phyloP scores from a whole-genome alignment of 2,329 filamentous ascomycete species.

The Pseudogymnoascus sp. region DNA sequence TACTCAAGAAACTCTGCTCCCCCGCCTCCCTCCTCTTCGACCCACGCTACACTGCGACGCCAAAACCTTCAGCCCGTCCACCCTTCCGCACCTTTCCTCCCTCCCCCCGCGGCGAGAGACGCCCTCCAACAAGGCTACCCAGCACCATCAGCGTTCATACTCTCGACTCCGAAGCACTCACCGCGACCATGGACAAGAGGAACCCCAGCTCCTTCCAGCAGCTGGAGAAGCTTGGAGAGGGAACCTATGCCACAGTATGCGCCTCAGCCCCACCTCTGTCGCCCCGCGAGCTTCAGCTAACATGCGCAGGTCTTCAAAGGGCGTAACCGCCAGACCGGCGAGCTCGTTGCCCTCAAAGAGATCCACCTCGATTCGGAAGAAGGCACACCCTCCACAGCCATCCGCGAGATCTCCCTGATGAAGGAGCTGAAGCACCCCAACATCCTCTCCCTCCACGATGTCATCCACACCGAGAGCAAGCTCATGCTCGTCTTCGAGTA shows the following conservation, averaged over 20 bases:
- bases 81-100: constrained; percentile 27
- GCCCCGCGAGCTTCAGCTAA: constrained; percentile 20
- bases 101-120: constrained; percentile 20
- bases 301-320: constrained; percentile 84
- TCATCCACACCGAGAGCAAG: constrained; percentile 99
- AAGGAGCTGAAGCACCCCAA: constrained; percentile 99
- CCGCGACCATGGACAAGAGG: constrained; percentile 69
- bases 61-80: constrained; percentile 23
- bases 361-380: constrained; percentile 98
- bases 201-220: constrained; percentile 98
- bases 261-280: background rate
- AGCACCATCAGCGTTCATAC: constrained; percentile 30
- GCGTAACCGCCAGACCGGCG: constrained; percentile 91
- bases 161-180: constrained; percentile 22
- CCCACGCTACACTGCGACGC: constrained; percentile 30
- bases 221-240: constrained; percentile 96
- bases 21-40: constrained; percentile 37
- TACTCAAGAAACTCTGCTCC: constrained; percentile 31
- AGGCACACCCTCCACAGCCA: constrained; percentile 92
- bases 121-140: constrained; percentile 22
- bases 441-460: constrained; percentile 94
- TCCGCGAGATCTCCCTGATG: constrained; percentile 98
- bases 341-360: constrained; percentile 94
- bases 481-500: constrained; percentile 99
- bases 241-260: constrained; percentile 89